These are phyloP conservation scores for Paracoccidioides lutzii DNA, from an alignment of 2,329 filamentous ascomycete species.

Conservation along the genomic window DNA sequence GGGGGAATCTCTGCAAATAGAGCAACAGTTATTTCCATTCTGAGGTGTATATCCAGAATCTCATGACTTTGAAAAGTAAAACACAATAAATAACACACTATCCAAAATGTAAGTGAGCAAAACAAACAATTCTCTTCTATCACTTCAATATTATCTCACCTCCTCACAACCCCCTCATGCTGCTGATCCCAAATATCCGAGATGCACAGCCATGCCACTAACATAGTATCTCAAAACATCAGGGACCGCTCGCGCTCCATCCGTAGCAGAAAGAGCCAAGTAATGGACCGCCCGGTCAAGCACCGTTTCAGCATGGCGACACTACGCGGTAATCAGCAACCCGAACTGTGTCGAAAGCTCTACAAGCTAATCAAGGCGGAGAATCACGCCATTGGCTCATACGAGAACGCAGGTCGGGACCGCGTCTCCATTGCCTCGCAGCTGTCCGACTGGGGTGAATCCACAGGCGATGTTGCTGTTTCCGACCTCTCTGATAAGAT, in stretches of 20 bases:
- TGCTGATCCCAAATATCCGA: too few species aligned
- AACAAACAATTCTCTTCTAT: not conserved
- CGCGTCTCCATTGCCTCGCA: constrained; percentile 74
- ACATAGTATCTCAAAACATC: not conserved
- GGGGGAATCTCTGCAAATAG: not conserved
- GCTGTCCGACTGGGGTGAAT: constrained; percentile 92
- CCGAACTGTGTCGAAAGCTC: constrained; percentile 77
- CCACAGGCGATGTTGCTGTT: constrained; percentile 73
- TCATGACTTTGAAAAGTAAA: too few species aligned
- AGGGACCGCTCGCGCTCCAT: constrained; percentile 34
- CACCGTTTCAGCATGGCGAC: constrained; percentile 77
- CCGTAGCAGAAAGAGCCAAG: constrained; percentile 15
- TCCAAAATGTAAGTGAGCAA: not conserved
- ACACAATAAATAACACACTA: too few species aligned
- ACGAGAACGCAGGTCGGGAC: constrained; percentile 76
- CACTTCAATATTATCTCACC: too few species aligned
- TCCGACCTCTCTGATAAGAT: constrained; percentile 92
- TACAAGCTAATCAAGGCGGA: constrained; percentile 90
- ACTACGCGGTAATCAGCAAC: constrained; percentile 70
- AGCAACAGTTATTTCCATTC: not conserved
- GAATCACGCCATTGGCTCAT: constrained; percentile 72
- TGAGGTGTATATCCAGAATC: not conserved
- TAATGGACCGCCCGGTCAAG: constrained; percentile 33
- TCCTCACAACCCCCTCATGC: too few species aligned
- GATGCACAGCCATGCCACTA: not conserved